These are phyloP conservation scores for Coprinopsis sp. DNA, from an alignment of 768 basidiomycete genomes.

Conservation along the genomic window DNA sequence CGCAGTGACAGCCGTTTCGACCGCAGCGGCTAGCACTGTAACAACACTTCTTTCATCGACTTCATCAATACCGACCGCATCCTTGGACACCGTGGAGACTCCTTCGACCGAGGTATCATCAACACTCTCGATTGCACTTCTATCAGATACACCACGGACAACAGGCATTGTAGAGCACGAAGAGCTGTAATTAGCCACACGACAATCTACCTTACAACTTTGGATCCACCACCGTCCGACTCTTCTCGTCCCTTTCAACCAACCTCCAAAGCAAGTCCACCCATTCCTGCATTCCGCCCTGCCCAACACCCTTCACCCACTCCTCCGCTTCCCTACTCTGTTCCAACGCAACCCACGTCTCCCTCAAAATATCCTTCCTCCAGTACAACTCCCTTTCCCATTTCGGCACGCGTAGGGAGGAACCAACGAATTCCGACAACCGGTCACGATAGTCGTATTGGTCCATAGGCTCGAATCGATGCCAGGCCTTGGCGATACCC, in stretches of 20 bases:
- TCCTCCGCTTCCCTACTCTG: constrained; percentile 48
- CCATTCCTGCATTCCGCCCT: constrained; percentile 57
- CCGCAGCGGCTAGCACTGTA: not conserved
- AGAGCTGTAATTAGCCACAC: not conserved
- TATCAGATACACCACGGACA: not conserved
- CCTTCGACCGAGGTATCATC: too few species aligned
- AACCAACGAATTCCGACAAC: constrained; percentile 45
- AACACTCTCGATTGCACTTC: not conserved
- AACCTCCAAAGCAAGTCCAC: constrained; percentile 38
- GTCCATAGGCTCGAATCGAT: constrained; percentile 42
- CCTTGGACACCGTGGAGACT: too few species aligned
- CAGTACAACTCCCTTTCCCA: constrained; percentile 61
- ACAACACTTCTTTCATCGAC: too few species aligned
- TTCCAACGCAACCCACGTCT: constrained; percentile 57
- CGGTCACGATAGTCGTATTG: constrained; percentile 69
- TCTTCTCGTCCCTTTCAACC: constrained; percentile 25
- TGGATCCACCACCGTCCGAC: constrained; percentile 9
- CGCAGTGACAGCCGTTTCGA: not conserved
- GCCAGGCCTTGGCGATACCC: constrained; percentile 53
- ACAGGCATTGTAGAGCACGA: not conserved
- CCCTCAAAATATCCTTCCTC: constrained; percentile 42
- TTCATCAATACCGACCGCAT: too few species aligned
- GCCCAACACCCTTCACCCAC: constrained; percentile 64
- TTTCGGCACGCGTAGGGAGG: constrained; percentile 28
- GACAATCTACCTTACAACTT: not conserved